phyloP scores from a whole-genome alignment of 306 rosid species.

The Canavalia ensiformis region DNA sequence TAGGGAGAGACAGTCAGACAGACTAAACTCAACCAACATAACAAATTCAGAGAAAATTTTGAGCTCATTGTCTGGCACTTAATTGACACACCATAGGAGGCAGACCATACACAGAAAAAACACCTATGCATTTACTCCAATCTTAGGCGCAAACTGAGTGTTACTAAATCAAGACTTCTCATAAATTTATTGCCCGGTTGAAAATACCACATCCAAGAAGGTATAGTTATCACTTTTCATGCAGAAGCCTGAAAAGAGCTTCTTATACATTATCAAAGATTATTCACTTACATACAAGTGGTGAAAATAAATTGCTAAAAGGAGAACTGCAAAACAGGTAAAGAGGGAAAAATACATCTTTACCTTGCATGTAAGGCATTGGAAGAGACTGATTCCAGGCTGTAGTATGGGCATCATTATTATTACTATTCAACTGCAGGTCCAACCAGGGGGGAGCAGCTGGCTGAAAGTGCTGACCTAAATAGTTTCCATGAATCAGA shows the following conservation, averaged over 20 bases:
- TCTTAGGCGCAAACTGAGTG: slow-evolving; percentile 14
- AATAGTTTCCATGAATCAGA: slow-evolving; percentile 71
- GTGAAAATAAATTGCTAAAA: slow-evolving; percentile 19
- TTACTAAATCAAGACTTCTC: slow-evolving; percentile 17
- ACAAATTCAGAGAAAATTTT: slow-evolving; percentile 18
- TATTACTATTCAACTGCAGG: slow-evolving; percentile 66
- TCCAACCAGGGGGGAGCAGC: slow-evolving; percentile 81
- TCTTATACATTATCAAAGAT: slow-evolving; percentile 4
- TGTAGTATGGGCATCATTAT: slow-evolving; percentile 65
- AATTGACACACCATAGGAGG: background rate
- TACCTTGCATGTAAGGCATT: slow-evolving; percentile 73
- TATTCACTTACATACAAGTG: slow-evolving; percentile 24
- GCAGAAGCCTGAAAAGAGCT: slow-evolving; percentile 31
- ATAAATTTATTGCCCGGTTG: slow-evolving; percentile 22
- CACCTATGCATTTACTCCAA: slow-evolving; percentile 1
- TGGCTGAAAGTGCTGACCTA: slow-evolving; percentile 83
- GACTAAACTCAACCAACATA: slow-evolving; percentile 24
- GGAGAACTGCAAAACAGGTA: slow-evolving; percentile 31
- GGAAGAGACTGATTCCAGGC: slow-evolving; percentile 78
- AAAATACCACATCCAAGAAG: slow-evolving; percentile 34
- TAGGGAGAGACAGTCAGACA: slow-evolving; percentile 38
- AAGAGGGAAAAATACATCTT: slow-evolving; percentile 9
- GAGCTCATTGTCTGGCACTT: slow-evolving; percentile 14
- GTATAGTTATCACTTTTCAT: slow-evolving; percentile 38
- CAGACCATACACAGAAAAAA: slow-evolving; percentile 19